These are phyloP conservation scores for Fusarium algeriense DNA, from an alignment of 2,329 filamentous ascomycete genomes.

Conservation along the genomic window DNA sequence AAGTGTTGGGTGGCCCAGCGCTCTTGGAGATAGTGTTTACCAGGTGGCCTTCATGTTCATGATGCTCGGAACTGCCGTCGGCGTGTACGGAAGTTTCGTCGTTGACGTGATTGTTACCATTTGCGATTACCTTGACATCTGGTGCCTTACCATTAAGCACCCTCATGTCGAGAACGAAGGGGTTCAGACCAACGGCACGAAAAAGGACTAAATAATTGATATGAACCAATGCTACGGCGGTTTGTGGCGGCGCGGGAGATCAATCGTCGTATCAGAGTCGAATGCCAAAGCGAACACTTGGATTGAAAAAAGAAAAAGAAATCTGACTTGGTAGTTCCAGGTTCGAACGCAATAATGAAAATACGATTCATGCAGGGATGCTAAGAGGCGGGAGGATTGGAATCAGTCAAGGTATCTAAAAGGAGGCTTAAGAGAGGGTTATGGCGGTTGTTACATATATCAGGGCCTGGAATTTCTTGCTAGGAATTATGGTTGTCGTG, in stretches of 20 bases:
- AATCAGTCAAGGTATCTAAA: conserved; percentile 22
- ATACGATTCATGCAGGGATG: not conserved
- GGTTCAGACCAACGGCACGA: conserved; percentile 47
- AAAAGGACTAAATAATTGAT: conserved; percentile 54
- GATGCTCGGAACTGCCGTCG: conserved; percentile 85
- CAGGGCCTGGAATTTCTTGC: conserved; percentile 4
- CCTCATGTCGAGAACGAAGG: conserved; percentile 63
- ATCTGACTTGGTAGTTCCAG: not conserved
- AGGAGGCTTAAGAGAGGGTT: conserved; percentile 2
- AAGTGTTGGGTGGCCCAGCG: conserved; percentile 81
- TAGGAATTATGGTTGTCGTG: conserved; percentile 3
- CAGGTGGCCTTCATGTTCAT: conserved; percentile 92
- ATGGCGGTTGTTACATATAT: conserved; percentile 18
- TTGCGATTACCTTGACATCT: conserved; percentile 98
- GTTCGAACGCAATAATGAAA: conserved; percentile 6
- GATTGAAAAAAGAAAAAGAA: not conserved
- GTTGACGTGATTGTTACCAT: conserved; percentile 98
- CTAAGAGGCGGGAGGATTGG: not conserved
- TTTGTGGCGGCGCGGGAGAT: not conserved
- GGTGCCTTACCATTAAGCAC: conserved; percentile 98
- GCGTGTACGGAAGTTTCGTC: conserved; percentile 97
- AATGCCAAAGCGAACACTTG: not conserved
- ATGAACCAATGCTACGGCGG: not conserved
- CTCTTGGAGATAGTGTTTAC: conserved; percentile 81
- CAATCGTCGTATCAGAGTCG: not conserved